Evolutionary conservation across 2,329 filamentous ascomycete species (phyloP).

Genomic region (Apiospora sp.): DNA sequence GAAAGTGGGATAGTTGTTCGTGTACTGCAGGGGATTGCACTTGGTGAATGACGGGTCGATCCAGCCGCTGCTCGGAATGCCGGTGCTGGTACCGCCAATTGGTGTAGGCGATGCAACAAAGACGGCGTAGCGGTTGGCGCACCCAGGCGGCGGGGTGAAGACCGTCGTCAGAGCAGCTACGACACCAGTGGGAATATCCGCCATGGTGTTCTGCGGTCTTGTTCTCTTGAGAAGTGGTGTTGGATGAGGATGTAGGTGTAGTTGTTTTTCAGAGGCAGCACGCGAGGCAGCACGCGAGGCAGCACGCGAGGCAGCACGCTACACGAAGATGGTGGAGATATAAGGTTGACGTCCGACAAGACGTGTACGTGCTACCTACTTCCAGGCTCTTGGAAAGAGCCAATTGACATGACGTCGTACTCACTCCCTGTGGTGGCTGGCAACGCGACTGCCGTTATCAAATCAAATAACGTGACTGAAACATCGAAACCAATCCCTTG

Average conservation of each 20-base stretch:
- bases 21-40: constrained; percentile 40
- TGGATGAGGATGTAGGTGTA: neutral
- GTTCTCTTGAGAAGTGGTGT: neutral
- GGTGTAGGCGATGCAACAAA: constrained; percentile 35
- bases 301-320: neutral
- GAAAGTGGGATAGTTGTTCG: constrained; percentile 36
- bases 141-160: constrained; percentile 38
- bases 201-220: neutral
- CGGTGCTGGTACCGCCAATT: constrained; percentile 34
- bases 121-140: constrained; percentile 40
- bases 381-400: neutral
- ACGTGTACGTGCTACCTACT: neutral
- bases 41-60: constrained; percentile 40
- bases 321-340: neutral
- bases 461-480: neutral
- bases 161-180: constrained; percentile 37
- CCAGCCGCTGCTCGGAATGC: constrained; percentile 42
- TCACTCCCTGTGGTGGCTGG: constrained; percentile 4
- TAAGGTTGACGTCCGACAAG: neutral
- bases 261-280: neutral
- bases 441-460: neutral
- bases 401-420: neutral
- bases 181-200: constrained; percentile 28
- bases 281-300: neutral
- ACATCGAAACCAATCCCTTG: neutral